Conservation (phyloP, 2,329 filamentous ascomycete species). For the Camillea tinctor region DNA sequence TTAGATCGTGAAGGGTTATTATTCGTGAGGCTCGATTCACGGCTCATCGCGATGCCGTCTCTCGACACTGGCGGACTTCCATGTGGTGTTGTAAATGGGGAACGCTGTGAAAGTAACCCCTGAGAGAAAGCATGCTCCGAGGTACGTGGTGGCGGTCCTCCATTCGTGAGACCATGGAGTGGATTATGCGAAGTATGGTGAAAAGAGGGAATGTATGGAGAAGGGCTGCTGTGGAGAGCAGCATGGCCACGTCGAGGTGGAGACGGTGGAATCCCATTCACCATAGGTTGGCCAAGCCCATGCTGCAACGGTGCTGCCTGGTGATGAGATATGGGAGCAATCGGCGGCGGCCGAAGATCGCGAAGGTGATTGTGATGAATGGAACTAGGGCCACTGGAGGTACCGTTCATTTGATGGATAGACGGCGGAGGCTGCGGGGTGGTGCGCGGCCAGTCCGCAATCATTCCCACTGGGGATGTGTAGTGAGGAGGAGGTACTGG, state of each 20-base stretch:
- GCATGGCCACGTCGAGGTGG: conserved; percentile 47
- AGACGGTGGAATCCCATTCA: conserved; percentile 49
- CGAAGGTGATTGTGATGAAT: conserved; percentile 37
- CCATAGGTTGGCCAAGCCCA: conserved; percentile 38
- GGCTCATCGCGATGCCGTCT: conserved; percentile 35
- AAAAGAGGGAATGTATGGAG: conserved; percentile 40
- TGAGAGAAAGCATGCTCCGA: conserved; percentile 48
- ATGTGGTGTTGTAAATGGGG: conserved; percentile 43
- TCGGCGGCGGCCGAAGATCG: conserved; percentile 50
- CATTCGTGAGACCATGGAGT: conserved; percentile 36
- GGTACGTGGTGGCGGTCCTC: conserved; percentile 42
- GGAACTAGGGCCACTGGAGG: conserved; percentile 28
- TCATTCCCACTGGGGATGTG: conserved; percentile 37
- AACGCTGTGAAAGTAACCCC: conserved; percentile 40
- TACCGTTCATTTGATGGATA: conserved; percentile 51
- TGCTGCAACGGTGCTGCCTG: conserved; percentile 45
- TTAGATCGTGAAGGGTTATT: conserved; percentile 33
- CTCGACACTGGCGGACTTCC: conserved; percentile 46
- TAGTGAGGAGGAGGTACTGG: conserved; percentile 39
- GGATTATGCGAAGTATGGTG: conserved; percentile 32
- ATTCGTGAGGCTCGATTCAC: conserved; percentile 31
- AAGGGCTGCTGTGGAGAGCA: conserved; percentile 36
- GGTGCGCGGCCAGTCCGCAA: conserved; percentile 51
- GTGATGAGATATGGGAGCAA: conserved; percentile 41
- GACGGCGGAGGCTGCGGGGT: conserved; percentile 49